A percentile compares a stretch with the other conserved stretches of the same genome.
phyloP scores from a whole-genome alignment of 768 basidiomycete species.

The Termitomyces sp. region DNA sequence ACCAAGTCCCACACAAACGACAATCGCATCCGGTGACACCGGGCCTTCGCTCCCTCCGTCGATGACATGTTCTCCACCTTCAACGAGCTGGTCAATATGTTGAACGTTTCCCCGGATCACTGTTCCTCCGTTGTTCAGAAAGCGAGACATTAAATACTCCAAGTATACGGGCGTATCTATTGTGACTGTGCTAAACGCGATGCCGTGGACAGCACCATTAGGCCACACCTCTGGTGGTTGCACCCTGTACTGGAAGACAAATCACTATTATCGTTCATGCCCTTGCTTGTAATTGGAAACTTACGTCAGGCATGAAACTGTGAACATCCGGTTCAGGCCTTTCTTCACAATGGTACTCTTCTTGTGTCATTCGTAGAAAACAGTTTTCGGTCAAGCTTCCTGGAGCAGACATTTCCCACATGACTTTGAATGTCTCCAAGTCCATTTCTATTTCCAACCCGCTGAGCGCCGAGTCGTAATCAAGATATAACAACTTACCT shows the following conservation, averaged over 20 bases:
- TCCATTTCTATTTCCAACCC: slow-evolving; percentile 49
- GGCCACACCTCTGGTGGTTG: slow-evolving; percentile 33
- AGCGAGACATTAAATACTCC: slow-evolving; percentile 57
- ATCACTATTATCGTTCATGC: background rate
- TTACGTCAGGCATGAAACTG: slow-evolving; percentile 52
- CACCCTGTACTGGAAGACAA: slow-evolving; percentile 21
- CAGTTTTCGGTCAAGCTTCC: slow-evolving; percentile 51
- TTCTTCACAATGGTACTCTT: slow-evolving; percentile 51
- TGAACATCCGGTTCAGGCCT: slow-evolving; percentile 34
- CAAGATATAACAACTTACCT: slow-evolving; percentile 31
- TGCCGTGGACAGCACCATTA: slow-evolving; percentile 37
- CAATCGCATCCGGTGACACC: slow-evolving; percentile 43
- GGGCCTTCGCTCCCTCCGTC: slow-evolving; percentile 16
- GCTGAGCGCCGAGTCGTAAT: background rate
- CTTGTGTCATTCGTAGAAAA: slow-evolving; percentile 62
- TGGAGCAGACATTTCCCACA: slow-evolving; percentile 69
- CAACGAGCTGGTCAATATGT: slow-evolving; percentile 60
- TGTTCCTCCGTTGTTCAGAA: slow-evolving; percentile 53
- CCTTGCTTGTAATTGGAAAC: slow-evolving; percentile 11
- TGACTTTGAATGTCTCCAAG: slow-evolving; percentile 60
- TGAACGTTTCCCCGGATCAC: slow-evolving; percentile 52
- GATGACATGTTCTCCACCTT: slow-evolving; percentile 42
- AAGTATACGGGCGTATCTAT: slow-evolving; percentile 64
- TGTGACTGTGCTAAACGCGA: slow-evolving; percentile 56
- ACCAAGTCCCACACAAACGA: slow-evolving; percentile 70